Base-by-base conservation (phyloP, 2,329 filamentous ascomycete species). In the Neurospora sp. region DNA sequence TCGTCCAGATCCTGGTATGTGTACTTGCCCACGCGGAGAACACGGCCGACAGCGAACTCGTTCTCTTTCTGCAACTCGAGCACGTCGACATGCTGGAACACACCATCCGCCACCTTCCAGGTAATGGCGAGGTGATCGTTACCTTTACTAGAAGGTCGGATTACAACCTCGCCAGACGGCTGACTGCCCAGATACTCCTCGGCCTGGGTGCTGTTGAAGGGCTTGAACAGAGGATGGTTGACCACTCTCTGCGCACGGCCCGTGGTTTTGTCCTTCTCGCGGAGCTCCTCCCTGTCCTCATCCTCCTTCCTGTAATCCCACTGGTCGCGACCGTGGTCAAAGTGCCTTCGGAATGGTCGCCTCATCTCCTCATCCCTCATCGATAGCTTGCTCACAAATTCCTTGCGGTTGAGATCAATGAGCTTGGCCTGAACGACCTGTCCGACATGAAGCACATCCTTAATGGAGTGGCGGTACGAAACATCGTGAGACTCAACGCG, bases 41-140 rank as follows among this genome's bases (percentile, higher is more conserved):
- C 90, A 75, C 90, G 91, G 73, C 96, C 96, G 3, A 98, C 91
- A 0, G 93, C 94, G 79, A 97, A 98, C 79, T 98, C 95, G 73
- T 93, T 98, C 73, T 97, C 93, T 81, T 99, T 99, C 80, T 97
- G 93, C 77, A 99, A 85, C 81, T 99, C 96, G 46, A 99, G 86
- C 40, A 99, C 95, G 80, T 99, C 96, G 73, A 99, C 93, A 80
- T 99, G 96, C 81, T 99, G 94, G 79, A 94, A 99, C n/a, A 98
- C 90, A 71, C 91, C 91, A 78, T 98, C 93, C 1, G 93, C 91
- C 15, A 99, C 94, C 83, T 99, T 99, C 96, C 96, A 99, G 0
- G 96, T 99, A 66, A 99, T 89, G 8, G 95, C 93, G 69, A 99
- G 85, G 82, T 99, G 96, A 79, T 99, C 96, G 71, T 93, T 91